Evolutionary conservation across 257 asterid genomes (phyloP), one percentile per base, ranked within the genome.

Genomic region (Forsythia viridissima): DNA sequence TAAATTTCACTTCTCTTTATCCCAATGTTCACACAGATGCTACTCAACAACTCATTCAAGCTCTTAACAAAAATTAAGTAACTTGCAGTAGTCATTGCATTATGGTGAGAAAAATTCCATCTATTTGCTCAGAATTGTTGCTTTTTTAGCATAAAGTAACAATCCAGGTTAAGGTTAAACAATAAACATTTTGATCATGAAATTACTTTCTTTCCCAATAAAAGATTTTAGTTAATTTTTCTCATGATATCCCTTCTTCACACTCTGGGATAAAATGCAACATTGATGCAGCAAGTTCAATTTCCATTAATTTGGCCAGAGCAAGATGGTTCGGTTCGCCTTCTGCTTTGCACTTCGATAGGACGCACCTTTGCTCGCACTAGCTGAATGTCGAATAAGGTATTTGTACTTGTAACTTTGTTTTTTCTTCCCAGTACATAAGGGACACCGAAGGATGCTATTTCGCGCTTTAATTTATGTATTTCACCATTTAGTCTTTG

Each of bases 351-450:
- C 92, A 68, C 91, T 88, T 80, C 91, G 73, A 70, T 77, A 86
- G 67, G 92, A 77, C 8, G 98, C 83, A 52, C 96, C 97, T 86
- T 89, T 93, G 59, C 91, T 86, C 24, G 82, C 96, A 81, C 98
- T 97, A 55, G 91, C 82, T 38, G 97, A 98, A 85, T 93, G 99
- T 67, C 87, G 93, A 81, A 82, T 80, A 42, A 96, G 98, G 74
- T 96, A 97, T 81, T 91, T 88, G 84, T 86, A 91, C 88, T 88
- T 88, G 80, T 92, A 96, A 82, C 87, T 97, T 51, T 96, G 99
- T 72, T 96, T 96, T 86, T 93, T 96, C 89, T 92, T 93, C 24
- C 97, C 98, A 43, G 97, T 97, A 84, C 98, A 96, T 67, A 93
- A 96, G 65, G 99, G 99, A 78, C 99, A 96, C 67, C 96, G 87